These are phyloP conservation scores for Zasmidium angulare DNA, from an alignment of 2,329 filamentous ascomycete species.

Conservation along the genomic window DNA sequence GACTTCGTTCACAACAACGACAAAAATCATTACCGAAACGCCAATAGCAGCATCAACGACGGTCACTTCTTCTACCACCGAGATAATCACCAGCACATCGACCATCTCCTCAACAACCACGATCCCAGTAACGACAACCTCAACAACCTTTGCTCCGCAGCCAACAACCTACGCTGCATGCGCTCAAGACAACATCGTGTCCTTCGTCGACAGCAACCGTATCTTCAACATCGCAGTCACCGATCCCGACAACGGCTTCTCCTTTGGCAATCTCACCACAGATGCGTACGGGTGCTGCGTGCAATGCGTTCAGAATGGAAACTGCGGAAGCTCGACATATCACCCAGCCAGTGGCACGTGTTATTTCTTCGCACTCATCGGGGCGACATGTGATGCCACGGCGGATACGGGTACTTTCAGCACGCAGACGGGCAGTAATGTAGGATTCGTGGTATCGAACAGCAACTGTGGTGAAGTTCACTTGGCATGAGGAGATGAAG, in stretches of 20 bases:
- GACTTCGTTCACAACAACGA: slow-evolving; percentile 10
- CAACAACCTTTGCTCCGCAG: slow-evolving; percentile 13
- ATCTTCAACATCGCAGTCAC: slow-evolving; percentile 13
- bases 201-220: slow-evolving; percentile 13
- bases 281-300: slow-evolving; percentile 17
- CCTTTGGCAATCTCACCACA: slow-evolving; percentile 10
- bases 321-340: slow-evolving; percentile 16
- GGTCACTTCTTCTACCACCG: slow-evolving; percentile 9
- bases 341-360: slow-evolving; percentile 12
- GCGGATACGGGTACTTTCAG: slow-evolving; percentile 10
- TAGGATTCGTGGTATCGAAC: slow-evolving; percentile 15
- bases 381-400: slow-evolving; percentile 6
- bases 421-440: slow-evolving; percentile 6
- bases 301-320: slow-evolving; percentile 10
- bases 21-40: slow-evolving; percentile 9
- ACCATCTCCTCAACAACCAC: slow-evolving; percentile 9
- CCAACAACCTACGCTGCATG: slow-evolving; percentile 19
- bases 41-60: slow-evolving; percentile 13
- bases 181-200: slow-evolving; percentile 10
- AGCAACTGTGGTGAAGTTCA: slow-evolving; percentile 15
- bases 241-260: slow-evolving; percentile 12
- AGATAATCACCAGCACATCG: slow-evolving; percentile 9
- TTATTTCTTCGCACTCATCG: slow-evolving; percentile 16
- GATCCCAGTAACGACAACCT: slow-evolving; percentile 5
- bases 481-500: neutral